Evolutionary conservation across 2,329 filamentous ascomycete genomes (phyloP).

Genomic region (Onygenales sp.): DNA sequence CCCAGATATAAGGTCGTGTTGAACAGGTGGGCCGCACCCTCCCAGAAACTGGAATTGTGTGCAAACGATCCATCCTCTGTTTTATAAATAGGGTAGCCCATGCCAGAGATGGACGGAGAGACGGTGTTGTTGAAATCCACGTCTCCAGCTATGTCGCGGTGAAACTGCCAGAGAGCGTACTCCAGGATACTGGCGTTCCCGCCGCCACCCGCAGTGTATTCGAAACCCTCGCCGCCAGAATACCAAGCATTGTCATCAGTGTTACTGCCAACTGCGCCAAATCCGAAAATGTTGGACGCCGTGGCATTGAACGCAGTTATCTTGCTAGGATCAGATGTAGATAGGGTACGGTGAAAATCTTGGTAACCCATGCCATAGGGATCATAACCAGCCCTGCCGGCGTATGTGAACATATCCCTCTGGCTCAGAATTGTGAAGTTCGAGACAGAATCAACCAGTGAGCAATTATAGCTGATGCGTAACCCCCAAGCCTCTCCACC

Average conservation of each 20-base stretch:
- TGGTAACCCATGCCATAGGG: background rate
- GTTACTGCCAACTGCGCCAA: too few species aligned
- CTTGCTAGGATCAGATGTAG: too few species aligned
- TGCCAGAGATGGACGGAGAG: background rate
- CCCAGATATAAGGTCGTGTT: background rate
- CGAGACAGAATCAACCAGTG: background rate
- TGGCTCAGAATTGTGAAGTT: slow-evolving; percentile 5
- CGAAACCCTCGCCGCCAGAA: background rate
- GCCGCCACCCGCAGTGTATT: background rate
- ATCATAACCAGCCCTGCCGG: too few species aligned
- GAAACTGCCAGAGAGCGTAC: slow-evolving; percentile 3
- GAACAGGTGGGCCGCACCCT: too few species aligned
- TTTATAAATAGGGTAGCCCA: background rate
- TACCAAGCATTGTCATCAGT: too few species aligned
- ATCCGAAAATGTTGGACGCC: too few species aligned
- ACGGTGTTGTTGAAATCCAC: background rate
- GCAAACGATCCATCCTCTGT: background rate
- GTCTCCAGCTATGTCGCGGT: background rate
- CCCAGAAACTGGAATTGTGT: slow-evolving; percentile 2
- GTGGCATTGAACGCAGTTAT: too few species aligned
- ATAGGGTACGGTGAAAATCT: background rate
- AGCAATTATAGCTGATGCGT: slow-evolving; percentile 3
- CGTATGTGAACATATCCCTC: background rate
- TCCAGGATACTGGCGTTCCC: background rate
- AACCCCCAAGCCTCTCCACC: slow-evolving; percentile 2